Base-by-base conservation (phyloP, 2,329 filamentous ascomycete species). In the Pyricularia pennisetigena region DNA sequence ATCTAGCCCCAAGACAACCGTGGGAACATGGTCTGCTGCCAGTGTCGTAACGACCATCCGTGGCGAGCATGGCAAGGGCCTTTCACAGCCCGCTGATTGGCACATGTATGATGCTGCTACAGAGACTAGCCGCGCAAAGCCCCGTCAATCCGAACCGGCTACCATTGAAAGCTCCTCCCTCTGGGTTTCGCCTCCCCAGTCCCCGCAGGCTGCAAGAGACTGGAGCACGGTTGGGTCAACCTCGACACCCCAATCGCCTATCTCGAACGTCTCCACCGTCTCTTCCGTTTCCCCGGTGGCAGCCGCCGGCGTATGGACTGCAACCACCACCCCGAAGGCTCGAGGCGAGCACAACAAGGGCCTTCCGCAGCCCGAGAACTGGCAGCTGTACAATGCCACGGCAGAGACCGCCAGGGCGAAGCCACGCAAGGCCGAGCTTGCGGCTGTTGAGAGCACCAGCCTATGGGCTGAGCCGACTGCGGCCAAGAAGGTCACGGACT, bases 71-170 rank as follows among this genome's bases (percentile, higher is more conserved):
- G 41, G 41, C 20, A 29, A 59, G 41, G 67, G 67, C 6, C 74
- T 76, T 26, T 20, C 65, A 8, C 78, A 82, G 70, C 79, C 78
- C 20, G 78, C 79, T 68, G 71, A 74, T n/a, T 81, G 79, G 80
- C 73, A 74, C 41, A 70, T 70, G 41, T 80, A 80, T 68, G 72
- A 76, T 54, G 70, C 71, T 9, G 69, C 74, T 24, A 69, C 72
- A 26, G 72, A 70, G 26, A 74, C 73, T 41, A 67, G 69, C 5
- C 79, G 78, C 67, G 69, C 74, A 9, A 74, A 75, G 63, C 71
- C 73, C 10, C 75, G 73, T 30, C 71, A 71, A 35, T 70, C 74
- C 10, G 74, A 76, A 62, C 71, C 75, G 12, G 69, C 71, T n/a
- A 68, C 71, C 16, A 23, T 82, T 54, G 74, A 79, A 70, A 71